Conservation (phyloP, 73 alveolate species). For the Tetrahymena thermophila region DNA sequence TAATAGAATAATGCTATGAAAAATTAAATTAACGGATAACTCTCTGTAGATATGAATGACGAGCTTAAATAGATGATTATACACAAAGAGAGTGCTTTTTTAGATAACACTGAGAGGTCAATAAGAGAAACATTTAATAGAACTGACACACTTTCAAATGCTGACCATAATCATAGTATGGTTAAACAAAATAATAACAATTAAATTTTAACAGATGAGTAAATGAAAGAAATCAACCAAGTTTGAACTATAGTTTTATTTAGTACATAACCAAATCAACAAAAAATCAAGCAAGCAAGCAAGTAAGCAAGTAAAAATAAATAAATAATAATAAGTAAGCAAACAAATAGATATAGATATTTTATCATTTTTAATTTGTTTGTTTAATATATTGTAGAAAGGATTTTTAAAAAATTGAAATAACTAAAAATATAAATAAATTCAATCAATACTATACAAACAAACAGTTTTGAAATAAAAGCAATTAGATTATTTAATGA, state of each 20-base stretch:
- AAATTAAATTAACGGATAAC: neutral
- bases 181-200: neutral
- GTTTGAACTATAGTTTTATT: neutral
- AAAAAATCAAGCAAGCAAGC: too few species aligned
- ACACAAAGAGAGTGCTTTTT: neutral
- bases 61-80: neutral
- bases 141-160: neutral
- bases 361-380: neutral
- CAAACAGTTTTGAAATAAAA: too few species aligned
- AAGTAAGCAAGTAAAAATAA: too few species aligned
- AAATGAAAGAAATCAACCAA: neutral
- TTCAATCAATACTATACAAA: too few species aligned
- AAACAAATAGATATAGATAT: neutral
- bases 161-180: neutral
- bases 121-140: neutral
- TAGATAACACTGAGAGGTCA: neutral
- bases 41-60: neutral
- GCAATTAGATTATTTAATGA: neutral
- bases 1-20: neutral
- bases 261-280: too few species aligned
- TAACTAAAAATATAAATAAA: neutral
- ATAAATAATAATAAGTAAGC: too few species aligned
- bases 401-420: too few species aligned
- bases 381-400: neutral
- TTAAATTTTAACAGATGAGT: neutral